Conservation (phyloP, 164 flowering plant species). For the Kingdonia uniflora region DNA sequence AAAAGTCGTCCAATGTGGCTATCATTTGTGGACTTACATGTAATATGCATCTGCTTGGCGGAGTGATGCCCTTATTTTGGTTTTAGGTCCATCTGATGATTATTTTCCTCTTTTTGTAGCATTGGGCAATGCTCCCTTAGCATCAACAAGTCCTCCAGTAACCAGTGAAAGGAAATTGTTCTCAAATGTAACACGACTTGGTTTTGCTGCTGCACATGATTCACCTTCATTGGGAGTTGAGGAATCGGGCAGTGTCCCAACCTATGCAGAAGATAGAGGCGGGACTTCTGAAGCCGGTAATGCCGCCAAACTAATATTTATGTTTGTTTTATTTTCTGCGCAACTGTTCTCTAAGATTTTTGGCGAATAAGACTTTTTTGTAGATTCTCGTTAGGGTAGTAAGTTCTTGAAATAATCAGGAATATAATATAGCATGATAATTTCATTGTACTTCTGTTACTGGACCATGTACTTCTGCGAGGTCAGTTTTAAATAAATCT, state of each 20-base stretch:
- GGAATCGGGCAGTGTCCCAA: slow-evolving; percentile 19
- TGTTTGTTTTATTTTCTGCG: neutral
- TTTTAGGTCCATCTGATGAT: too few relatives aligned
- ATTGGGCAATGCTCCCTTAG: slow-evolving; percentile 41
- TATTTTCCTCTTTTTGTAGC: slow-evolving; percentile 25
- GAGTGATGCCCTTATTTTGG: too few relatives aligned
- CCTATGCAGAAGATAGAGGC: slow-evolving; percentile 17
- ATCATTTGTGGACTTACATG: too few relatives aligned
- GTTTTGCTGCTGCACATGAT: slow-evolving; percentile 83
- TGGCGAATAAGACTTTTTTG: neutral
- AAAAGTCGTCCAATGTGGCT: too few relatives aligned
- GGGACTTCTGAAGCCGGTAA: slow-evolving; percentile 26
- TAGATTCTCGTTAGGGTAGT: neutral
- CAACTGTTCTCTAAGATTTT: neutral
- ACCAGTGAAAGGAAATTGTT: slow-evolving; percentile 48
- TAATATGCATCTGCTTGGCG: too few relatives aligned
- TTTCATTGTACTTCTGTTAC: neutral
- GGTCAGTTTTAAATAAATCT: too few relatives aligned
- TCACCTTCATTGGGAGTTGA: slow-evolving; percentile 52
- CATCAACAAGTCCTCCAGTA: slow-evolving; percentile 60
- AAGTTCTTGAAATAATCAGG: neutral
- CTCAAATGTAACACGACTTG: slow-evolving; percentile 81
- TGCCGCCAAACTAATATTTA: neutral
- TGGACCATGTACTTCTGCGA: neutral
- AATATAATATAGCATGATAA: neutral